Conservation (phyloP, 2,329 filamentous ascomycete species). For the Penicillium palitans region DNA sequence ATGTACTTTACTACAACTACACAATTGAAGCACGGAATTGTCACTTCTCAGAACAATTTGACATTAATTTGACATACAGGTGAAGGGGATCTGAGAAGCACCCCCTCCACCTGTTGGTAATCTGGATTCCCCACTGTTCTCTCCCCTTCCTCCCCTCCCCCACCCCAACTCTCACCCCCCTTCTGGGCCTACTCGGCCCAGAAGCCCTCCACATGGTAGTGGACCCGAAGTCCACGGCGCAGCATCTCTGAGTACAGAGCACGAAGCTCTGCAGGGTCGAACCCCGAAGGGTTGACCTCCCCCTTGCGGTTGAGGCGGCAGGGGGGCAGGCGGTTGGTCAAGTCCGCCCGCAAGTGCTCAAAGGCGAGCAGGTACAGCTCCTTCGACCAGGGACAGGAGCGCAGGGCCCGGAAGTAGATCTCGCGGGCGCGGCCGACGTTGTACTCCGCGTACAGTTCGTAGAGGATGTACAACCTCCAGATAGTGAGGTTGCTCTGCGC, state of each 20-base stretch:
- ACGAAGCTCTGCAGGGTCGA: slow-evolving; percentile 52
- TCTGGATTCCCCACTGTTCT: background rate
- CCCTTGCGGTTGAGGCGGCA: background rate
- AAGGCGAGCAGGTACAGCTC: slow-evolving; percentile 60
- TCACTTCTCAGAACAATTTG: background rate
- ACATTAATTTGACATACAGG: background rate
- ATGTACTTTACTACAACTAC: background rate
- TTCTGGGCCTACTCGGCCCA: background rate
- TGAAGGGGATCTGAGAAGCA: background rate
- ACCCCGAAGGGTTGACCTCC: slow-evolving; percentile 17
- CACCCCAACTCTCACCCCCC: background rate
- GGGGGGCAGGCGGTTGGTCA: slow-evolving; percentile 3
- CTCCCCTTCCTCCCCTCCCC: background rate
- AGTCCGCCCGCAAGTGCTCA: slow-evolving; percentile 38
- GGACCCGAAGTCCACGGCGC: slow-evolving; percentile 5
- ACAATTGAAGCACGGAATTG: background rate
- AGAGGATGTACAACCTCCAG: slow-evolving; percentile 56
- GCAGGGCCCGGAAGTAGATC: slow-evolving; percentile 58
- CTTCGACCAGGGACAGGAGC: slow-evolving; percentile 64
- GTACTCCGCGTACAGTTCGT: slow-evolving; percentile 44
- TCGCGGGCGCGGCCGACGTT: slow-evolving; percentile 48
- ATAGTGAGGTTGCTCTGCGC: slow-evolving; percentile 44
- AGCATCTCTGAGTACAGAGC: slow-evolving; percentile 6
- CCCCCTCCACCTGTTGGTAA: background rate
- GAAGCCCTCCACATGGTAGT: background rate